Conservation (phyloP, 139 green algal genomes). For the Haematococcus lacustris region DNA sequence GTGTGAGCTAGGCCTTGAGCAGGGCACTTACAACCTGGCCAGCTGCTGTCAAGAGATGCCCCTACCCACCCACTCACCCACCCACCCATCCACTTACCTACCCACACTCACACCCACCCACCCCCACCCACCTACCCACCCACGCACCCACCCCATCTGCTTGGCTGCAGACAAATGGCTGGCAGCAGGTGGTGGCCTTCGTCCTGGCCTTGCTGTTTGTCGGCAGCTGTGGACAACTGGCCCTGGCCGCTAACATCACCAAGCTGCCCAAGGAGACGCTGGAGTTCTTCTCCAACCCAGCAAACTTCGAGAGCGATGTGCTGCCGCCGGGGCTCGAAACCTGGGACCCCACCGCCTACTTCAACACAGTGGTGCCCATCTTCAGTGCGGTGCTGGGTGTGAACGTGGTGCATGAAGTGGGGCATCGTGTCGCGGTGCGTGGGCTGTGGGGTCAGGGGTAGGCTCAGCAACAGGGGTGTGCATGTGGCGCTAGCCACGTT, state of each 20-base stretch:
- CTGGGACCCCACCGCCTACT: conserved; percentile 67
- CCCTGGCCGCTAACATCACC: conserved; percentile 67
- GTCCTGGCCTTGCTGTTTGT: conserved; percentile 68
- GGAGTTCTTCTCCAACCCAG: conserved; percentile 61
- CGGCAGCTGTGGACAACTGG: conserved; percentile 57
- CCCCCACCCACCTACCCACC: background rate
- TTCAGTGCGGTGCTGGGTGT: conserved; percentile 44
- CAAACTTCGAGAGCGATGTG: conserved; percentile 52
- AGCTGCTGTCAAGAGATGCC: background rate
- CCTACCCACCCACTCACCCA: background rate
- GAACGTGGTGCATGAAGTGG: conserved; percentile 77
- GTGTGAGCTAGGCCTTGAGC: too few species aligned
- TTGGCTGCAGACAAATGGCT: conserved; percentile 34
- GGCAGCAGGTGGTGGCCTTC: conserved; percentile 51
- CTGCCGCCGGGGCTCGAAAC: conserved; percentile 61
- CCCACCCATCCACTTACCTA: too few species aligned
- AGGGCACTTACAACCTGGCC: background rate
- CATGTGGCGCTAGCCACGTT: too few species aligned
- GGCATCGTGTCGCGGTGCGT: conserved; percentile 35
- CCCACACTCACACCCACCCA: background rate
- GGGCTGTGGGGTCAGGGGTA: too few species aligned
- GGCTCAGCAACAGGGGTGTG: too few species aligned
- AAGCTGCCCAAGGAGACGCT: conserved; percentile 79
- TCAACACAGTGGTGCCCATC: conserved; percentile 62
- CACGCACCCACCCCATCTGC: background rate